These are phyloP conservation scores for Acer negundo DNA, from an alignment of 345 rosid species.

Conservation along the genomic window DNA sequence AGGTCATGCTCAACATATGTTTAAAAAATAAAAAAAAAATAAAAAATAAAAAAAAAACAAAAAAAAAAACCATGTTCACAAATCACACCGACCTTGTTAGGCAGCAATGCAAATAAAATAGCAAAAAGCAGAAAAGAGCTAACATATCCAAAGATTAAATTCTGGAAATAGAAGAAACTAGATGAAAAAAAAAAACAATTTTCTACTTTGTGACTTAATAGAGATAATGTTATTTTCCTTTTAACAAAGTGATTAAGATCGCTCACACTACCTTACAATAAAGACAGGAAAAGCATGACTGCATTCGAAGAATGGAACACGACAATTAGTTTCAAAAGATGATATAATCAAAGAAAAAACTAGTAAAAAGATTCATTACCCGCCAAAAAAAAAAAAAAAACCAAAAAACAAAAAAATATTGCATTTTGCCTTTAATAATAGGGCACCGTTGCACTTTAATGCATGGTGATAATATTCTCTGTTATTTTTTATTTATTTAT, in stretches of 20 bases:
- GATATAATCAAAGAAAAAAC: conserved; percentile 1
- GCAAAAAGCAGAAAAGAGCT: not conserved
- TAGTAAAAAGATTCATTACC: not conserved
- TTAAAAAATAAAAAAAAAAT: no score
- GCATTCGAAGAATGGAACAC: conserved; percentile 40
- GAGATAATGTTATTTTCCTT: not conserved
- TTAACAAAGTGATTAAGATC: conserved; percentile 24
- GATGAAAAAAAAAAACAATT: not conserved
- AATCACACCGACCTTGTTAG: not conserved
- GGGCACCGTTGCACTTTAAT: not conserved
- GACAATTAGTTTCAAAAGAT: conserved; percentile 23
- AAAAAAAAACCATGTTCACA: not conserved
- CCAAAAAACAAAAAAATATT: no score
- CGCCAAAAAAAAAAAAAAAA: not conserved
- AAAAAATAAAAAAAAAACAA: no score
- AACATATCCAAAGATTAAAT: not conserved
- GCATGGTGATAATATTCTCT: not conserved
- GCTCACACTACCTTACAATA: conserved; percentile 12
- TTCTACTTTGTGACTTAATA: not conserved
- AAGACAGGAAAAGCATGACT: conserved; percentile 12
- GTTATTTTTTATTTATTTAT: no score
- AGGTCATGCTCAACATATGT: no score
- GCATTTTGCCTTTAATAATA: not conserved
- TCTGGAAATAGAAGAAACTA: not conserved
- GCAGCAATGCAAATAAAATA: not conserved